A percentile compares a stretch with the other conserved stretches of the same genome.
Evolutionary conservation across 202 grass and related monocot species (phyloP).

Genomic region (Bolboschoenoplectus hybrid): DNA sequence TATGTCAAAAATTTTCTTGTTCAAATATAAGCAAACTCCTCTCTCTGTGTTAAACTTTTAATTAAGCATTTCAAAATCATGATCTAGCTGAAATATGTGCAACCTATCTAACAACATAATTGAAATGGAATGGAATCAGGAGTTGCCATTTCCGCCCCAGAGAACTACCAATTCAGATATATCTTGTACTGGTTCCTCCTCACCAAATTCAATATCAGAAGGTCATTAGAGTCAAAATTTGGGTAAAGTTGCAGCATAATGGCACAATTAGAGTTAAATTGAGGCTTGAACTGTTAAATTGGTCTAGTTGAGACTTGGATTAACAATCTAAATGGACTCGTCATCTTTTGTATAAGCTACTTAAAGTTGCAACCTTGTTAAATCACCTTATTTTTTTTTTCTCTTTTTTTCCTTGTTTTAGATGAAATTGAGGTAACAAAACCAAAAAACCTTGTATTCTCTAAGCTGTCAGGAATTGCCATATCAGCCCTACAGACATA

Average conservation of each 20-base stretch:
- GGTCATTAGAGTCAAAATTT: not conserved
- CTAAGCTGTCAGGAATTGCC: constrained; percentile 40
- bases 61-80: constrained; percentile 8
- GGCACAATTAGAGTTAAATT: not conserved
- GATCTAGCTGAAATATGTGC: not conserved
- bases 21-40: not conserved
- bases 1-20: not conserved
- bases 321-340: not conserved
- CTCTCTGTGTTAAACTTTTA: not conserved
- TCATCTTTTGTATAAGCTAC: not conserved
- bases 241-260: not conserved
- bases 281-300: not conserved
- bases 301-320: not conserved
- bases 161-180: not conserved
- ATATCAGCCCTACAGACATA: constrained; percentile 45
- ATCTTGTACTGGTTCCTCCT: not conserved
- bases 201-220: not conserved
- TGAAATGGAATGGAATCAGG: not conserved
- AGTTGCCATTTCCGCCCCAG: not conserved
- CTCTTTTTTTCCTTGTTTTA: not conserved
- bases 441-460: constrained; percentile 16
- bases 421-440: constrained; percentile 6
- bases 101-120: not conserved
- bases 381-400: not conserved
- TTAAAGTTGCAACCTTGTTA: not conserved